Conservation (phyloP, 75 land plant species). For the Cryptomeria japonica region DNA sequence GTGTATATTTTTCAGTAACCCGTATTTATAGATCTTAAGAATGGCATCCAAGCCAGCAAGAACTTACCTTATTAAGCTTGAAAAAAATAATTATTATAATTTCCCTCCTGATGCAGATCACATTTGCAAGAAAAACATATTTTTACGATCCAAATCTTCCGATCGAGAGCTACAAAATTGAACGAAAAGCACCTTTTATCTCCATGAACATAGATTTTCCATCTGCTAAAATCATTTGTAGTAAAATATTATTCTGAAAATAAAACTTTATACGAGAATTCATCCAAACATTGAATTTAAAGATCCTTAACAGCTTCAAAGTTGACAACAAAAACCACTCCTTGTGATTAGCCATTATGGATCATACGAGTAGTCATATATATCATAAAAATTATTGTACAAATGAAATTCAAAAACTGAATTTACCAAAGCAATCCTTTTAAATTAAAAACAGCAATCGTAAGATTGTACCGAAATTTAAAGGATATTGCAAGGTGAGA, state of each 20-base stretch:
- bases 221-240: not conserved
- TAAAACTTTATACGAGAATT: not conserved
- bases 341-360: not conserved
- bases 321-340: not conserved
- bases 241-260: not conserved
- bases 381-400: not conserved
- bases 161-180: not conserved
- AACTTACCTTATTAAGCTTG: too few species aligned
- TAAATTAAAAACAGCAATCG: not conserved
- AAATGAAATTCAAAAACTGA: not conserved
- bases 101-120: too few species aligned
- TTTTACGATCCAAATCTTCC: not conserved
- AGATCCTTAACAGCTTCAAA: not conserved
- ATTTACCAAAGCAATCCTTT: not conserved
- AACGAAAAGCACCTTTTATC: not conserved
- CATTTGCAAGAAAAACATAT: not conserved
- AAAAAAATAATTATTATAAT: too few species aligned
- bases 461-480: not conserved
- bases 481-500: slow-evolving; percentile 79
- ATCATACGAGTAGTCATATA: not conserved
- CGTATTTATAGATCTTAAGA: too few species aligned
- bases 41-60: too few species aligned
- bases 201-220: not conserved
- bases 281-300: not conserved
- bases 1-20: too few species aligned